Evolutionary conservation across 345 rosid species (phyloP).

Genomic region (Citrus inodora): DNA sequence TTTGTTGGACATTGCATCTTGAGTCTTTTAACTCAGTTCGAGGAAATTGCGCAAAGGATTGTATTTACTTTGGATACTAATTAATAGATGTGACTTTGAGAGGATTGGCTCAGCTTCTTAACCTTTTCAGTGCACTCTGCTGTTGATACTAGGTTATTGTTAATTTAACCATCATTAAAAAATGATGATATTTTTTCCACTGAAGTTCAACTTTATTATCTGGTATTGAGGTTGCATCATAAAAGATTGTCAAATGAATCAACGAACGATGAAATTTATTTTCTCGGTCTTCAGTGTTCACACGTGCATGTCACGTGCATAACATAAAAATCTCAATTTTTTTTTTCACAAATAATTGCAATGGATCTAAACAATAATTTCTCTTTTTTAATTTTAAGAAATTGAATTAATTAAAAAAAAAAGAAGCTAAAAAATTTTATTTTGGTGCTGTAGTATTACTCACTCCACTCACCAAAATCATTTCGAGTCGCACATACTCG

Average conservation of each 20-base stretch:
- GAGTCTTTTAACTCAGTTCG: background rate
- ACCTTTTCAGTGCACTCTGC: background rate
- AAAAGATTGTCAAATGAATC: too few species aligned
- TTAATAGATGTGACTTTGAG: background rate
- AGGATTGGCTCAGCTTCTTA: background rate
- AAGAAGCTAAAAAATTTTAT: too few species aligned
- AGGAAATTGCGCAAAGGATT: background rate
- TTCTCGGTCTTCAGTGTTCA: too few species aligned
- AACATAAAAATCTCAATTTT: too few species aligned
- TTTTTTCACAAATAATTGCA: too few species aligned
- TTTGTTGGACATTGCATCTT: background rate
- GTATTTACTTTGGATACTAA: background rate
- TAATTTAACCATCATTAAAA: background rate
- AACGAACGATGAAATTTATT: too few species aligned
- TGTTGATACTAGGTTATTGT: background rate
- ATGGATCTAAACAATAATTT: too few species aligned
- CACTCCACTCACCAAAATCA: conserved; percentile 11
- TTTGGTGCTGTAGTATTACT: background rate
- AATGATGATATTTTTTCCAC: background rate
- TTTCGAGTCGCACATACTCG: conserved; percentile 2
- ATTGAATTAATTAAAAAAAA: too few species aligned
- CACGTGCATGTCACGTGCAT: too few species aligned
- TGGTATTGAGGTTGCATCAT: background rate
- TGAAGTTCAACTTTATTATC: background rate
- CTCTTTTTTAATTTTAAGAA: too few species aligned